These are phyloP conservation scores for Groenewaldozyma auringiensis DNA, from an alignment of 1,139 yeast species.

Conservation along the genomic window DNA sequence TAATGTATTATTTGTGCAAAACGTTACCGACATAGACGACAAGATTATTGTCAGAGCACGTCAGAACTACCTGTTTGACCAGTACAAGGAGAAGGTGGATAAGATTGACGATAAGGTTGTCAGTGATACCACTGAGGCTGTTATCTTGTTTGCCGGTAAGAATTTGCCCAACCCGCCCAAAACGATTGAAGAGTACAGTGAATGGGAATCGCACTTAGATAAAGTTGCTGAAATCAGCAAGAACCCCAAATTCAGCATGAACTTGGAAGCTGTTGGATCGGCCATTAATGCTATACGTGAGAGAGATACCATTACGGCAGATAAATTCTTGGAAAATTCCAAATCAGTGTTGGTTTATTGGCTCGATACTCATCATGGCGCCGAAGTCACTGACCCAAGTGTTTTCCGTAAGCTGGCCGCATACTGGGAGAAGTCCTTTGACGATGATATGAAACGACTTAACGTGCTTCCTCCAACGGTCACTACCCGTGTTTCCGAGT, in stretches of 20 bases:
- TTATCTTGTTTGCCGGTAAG: slow-evolving; percentile 44
- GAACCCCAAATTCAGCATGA: slow-evolving; percentile 83
- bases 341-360: slow-evolving; percentile 70
- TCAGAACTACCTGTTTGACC: slow-evolving; percentile 71
- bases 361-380: slow-evolving; percentile 66
- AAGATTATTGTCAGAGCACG: slow-evolving; percentile 93
- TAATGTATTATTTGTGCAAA: slow-evolving; percentile 79
- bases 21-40: slow-evolving; percentile 96
- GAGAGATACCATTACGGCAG: slow-evolving; percentile 22
- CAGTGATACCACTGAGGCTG: slow-evolving; percentile 37
- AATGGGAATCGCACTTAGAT: slow-evolving; percentile 49
- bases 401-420: slow-evolving; percentile 78
- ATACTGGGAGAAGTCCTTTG: slow-evolving; percentile 80
- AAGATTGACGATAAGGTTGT: slow-evolving; percentile 36
- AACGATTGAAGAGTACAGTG: slow-evolving; percentile 34
- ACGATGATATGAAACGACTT: slow-evolving; percentile 75
- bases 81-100: slow-evolving; percentile 35
- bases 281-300: slow-evolving; percentile 39
- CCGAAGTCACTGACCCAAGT: slow-evolving; percentile 72
- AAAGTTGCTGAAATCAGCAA: slow-evolving; percentile 42
- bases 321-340: slow-evolving; percentile 42
- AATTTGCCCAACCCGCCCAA: slow-evolving; percentile 44
- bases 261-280: slow-evolving; percentile 52
- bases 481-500: slow-evolving; percentile 95
- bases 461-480: slow-evolving; percentile 80